Evolutionary conservation across 305 asterid species (phyloP).

Genomic region (Andrographis paniculata): DNA sequence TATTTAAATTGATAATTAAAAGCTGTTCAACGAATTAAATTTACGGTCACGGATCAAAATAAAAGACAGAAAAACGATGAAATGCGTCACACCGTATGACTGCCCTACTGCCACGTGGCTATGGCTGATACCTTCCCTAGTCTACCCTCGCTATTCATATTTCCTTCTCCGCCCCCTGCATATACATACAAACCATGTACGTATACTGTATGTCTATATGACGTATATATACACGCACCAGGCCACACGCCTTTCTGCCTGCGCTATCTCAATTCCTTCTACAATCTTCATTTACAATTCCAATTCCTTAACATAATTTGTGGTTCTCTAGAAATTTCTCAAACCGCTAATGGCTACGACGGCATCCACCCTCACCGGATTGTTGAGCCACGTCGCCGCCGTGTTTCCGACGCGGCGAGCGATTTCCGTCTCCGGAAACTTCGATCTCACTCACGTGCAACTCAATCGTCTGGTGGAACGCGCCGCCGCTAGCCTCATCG

Average conservation of each 20-base stretch:
- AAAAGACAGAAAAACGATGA: too few relatives aligned
- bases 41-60: too few relatives aligned
- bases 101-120: too few relatives aligned
- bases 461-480: slow-evolving; percentile 49
- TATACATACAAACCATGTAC: neutral
- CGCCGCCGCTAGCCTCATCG: slow-evolving; percentile 58
- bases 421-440: slow-evolving; percentile 49
- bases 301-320: neutral
- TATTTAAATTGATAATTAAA: too few relatives aligned
- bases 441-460: slow-evolving; percentile 55
- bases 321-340: neutral
- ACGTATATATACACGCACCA: too few relatives aligned
- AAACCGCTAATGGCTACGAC: slow-evolving; percentile 25
- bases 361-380: slow-evolving; percentile 52
- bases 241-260: too few relatives aligned
- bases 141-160: neutral
- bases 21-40: too few relatives aligned
- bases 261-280: neutral
- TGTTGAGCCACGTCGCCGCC: slow-evolving; percentile 47
- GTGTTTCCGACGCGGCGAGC: slow-evolving; percentile 57
- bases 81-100: too few relatives aligned
- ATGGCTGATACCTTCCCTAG: slow-evolving; percentile 31
- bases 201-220: too few relatives aligned
- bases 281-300: neutral
- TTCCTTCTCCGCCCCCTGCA: neutral